Evolutionary conservation across 1,139 yeast species (phyloP).

Genomic region (Candida sanyaensis): DNA sequence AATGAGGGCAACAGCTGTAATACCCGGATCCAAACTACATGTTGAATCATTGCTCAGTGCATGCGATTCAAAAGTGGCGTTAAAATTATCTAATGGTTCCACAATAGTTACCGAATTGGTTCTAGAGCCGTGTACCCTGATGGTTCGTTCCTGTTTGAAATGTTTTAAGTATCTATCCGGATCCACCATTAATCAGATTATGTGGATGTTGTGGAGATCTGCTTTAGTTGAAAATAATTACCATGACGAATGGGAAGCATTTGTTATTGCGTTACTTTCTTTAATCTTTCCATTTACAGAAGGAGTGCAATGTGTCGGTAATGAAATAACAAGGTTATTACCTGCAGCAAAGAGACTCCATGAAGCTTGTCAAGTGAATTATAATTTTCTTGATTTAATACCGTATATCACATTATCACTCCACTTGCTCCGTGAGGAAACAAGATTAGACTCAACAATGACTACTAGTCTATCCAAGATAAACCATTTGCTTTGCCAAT

Average conservation of each 20-base stretch:
- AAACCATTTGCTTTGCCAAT: constrained; percentile 58
- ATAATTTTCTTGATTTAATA: constrained; percentile 48
- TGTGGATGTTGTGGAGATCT: constrained; percentile 67
- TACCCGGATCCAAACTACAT: constrained; percentile 25
- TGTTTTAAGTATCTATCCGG: constrained; percentile 60
- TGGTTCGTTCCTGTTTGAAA: constrained; percentile 45
- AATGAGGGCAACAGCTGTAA: constrained; percentile 45
- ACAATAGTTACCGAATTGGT: constrained; percentile 36
- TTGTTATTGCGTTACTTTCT: constrained; percentile 53
- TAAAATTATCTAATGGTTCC: constrained; percentile 24
- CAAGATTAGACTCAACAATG: constrained; percentile 54
- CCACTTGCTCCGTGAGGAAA: constrained; percentile 79
- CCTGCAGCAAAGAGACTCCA: constrained; percentile 40
- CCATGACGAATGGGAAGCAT: constrained; percentile 65
- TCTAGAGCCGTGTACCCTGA: constrained; percentile 47
- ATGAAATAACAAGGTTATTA: constrained; percentile 40
- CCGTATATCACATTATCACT: constrained; percentile 69
- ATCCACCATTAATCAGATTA: constrained; percentile 54
- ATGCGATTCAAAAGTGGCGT: constrained; percentile 30
- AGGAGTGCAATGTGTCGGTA: constrained; percentile 19
- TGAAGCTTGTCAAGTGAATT: constrained; percentile 28
- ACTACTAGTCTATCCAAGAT: constrained; percentile 36
- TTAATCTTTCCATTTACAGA: constrained; percentile 43
- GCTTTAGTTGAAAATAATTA: constrained; percentile 45
- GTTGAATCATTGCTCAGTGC: constrained; percentile 19